These are phyloP conservation scores for Lactifluus volemus DNA, from an alignment of 768 basidiomycete species.

Conservation along the genomic window DNA sequence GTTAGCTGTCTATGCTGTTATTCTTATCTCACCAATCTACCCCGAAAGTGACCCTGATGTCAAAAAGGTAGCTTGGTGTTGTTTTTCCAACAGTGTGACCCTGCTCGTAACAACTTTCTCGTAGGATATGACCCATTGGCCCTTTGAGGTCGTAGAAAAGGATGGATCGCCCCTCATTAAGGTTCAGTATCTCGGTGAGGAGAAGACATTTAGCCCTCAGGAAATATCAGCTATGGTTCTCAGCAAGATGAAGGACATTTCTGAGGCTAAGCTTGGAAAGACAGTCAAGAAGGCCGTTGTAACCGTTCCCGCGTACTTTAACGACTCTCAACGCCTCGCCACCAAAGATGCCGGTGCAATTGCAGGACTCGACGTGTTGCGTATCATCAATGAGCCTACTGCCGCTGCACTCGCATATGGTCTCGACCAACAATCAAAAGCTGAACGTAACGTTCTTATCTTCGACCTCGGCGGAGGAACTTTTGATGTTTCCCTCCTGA, in stretches of 20 bases:
- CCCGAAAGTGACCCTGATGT: slow-evolving; percentile 78
- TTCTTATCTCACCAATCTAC: slow-evolving; percentile 11
- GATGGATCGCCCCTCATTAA: slow-evolving; percentile 96
- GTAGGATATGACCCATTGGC: slow-evolving; percentile 95
- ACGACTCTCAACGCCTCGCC: slow-evolving; percentile 98
- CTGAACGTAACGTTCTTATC: slow-evolving; percentile 97
- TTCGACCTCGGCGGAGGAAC: slow-evolving; percentile 99
- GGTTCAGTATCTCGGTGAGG: slow-evolving; percentile 91
- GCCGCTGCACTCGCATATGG: slow-evolving; percentile 99
- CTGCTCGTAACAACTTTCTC: not conserved
- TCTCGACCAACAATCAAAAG: slow-evolving; percentile 89
- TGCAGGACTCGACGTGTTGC: slow-evolving; percentile 96
- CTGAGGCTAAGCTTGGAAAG: slow-evolving; percentile 98
- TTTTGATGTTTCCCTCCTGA: slow-evolving; percentile 98
- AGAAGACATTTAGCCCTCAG: slow-evolving; percentile 94
- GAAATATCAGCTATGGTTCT: slow-evolving; percentile 99
- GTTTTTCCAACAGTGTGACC: not conserved
- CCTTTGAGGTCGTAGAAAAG: slow-evolving; percentile 93
- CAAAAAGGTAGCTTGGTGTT: slow-evolving; percentile 54
- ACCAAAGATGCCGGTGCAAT: slow-evolving; percentile 99
- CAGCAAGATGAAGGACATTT: slow-evolving; percentile 99
- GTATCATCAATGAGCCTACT: slow-evolving; percentile 99
- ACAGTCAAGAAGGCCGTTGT: slow-evolving; percentile 98
- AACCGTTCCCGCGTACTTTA: slow-evolving; percentile 99
- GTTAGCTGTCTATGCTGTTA: not conserved